Evolutionary conservation across 2,329 filamentous ascomycete genomes (phyloP).

Genomic region (Penicillium polonicum): DNA sequence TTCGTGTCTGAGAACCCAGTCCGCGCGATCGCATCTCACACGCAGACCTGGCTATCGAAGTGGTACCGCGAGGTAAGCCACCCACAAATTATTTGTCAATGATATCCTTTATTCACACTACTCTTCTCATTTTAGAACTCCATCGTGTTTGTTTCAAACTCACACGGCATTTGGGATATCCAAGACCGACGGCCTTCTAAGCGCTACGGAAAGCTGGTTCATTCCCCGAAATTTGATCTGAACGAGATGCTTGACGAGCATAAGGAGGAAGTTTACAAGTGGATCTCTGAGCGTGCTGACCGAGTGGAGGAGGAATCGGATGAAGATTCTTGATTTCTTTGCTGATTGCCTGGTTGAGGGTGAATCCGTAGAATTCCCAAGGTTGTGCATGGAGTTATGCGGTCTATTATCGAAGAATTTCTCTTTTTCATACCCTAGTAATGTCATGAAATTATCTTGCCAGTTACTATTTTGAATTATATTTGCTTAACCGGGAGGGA

Average conservation of each 20-base stretch:
- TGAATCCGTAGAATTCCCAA: not conserved
- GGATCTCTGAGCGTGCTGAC: slow-evolving; percentile 45
- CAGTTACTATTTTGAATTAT: not conserved
- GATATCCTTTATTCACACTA: not conserved
- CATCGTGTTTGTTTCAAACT: slow-evolving; percentile 70
- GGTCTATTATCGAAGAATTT: not conserved
- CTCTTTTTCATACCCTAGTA: slow-evolving; percentile 1
- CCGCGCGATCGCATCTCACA: slow-evolving; percentile 74
- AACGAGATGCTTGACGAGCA: slow-evolving; percentile 59
- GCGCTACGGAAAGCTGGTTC: slow-evolving; percentile 56
- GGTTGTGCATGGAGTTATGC: not conserved
- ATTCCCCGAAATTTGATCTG: slow-evolving; percentile 47
- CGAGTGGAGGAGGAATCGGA: slow-evolving; percentile 28
- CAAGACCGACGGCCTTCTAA: slow-evolving; percentile 56
- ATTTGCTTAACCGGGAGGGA: not conserved
- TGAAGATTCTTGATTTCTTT: slow-evolving; percentile 7
- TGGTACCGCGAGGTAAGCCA: slow-evolving; percentile 72
- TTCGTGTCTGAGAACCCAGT: slow-evolving; percentile 76
- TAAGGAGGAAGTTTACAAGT: slow-evolving; percentile 49
- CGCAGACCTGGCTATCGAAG: slow-evolving; percentile 63
- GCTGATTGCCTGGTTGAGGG: not conserved
- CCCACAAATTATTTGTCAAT: not conserved
- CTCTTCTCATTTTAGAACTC: slow-evolving; percentile 55
- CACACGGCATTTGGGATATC: slow-evolving; percentile 74
- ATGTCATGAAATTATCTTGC: not conserved